Base-by-base conservation (phyloP, 371 early-diverging fungal genomes). In the Mortierella sp. region DNA sequence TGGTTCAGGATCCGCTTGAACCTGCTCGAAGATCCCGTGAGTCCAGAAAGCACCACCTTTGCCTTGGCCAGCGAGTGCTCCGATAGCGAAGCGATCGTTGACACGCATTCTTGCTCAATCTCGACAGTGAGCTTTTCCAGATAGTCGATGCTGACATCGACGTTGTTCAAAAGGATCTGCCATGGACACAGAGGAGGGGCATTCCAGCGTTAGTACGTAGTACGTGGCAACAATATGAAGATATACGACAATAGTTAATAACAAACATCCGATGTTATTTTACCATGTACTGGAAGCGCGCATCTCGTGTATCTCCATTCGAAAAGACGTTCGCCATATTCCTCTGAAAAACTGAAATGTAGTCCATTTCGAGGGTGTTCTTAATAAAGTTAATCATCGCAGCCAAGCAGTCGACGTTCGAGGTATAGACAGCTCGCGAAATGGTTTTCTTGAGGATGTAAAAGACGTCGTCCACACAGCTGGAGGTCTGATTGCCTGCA, bases 391-490 rank as follows among this genome's bases (percentile, higher is more conserved):
- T 91, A 65, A 96, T 89, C 55, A 96, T 92, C 1, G 95, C 89
- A 3, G 91, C 90, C 7, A 95, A 80, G 2, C 91, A 89, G 27
- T 96, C 92, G 16, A 94, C 89, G 71, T 96, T 95, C 71, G 92
- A 90, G 0, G 97, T 96, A 1, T 94, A 88, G 1, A 98, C 89
- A 1, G 93, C 91, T 43, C 98, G 92, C 21, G 90, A 90, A 35
- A 96, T 84, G 11, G 93, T 92, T n/a, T 93, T 95, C 77, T 96
- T 95, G 55, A 96, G 88, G 38, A 99, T 94, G 80, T 95, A 99
- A 82, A 98, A 97, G 6, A 97, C 93, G 79, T 99, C 99, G 70
- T 96, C 98, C 21, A 98, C 97, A 76, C 96, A 95, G 4, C 95
- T 96, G 0, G 98, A 97, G 8, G 92, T 91, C 44, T 90, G 87